Evolutionary conservation across 164 flowering plant species (phyloP), one percentile per base, ranked within the genome.

Genomic region (Magnolia changhungtana): DNA sequence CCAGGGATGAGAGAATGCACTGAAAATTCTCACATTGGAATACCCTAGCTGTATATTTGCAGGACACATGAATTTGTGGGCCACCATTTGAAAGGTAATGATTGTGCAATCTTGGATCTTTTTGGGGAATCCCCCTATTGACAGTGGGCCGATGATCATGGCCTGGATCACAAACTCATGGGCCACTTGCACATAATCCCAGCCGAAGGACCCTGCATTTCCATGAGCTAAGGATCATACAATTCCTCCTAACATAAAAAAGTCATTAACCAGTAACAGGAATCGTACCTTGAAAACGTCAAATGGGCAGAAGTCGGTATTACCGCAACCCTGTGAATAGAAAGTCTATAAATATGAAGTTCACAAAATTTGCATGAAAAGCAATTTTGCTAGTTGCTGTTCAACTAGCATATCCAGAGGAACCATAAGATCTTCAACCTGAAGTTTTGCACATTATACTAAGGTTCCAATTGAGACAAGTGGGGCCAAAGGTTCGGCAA

Each of bases 211-310:
- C 10, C 3, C 13, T 55, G 18, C 18, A 55, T 55, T 0, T 8
- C 18, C 10, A 55, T 55, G 18, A 55, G 61, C 45, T 37, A 18
- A 55, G 61, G 18, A 55, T 55, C 61, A 11, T 55, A 11, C 61
- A 55, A 10, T 55, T 16, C 61, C 18, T 16, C 61, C 7, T 16
- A 10, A n/a, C 9, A 18, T 3, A 14, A 11, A 0, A 20, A 27
- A n/a, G 45, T 37, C 45, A 37, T 37, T 37, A 37, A 37, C 45
- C 45, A 37, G 45, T 37, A 37, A 37, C 45, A 37, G 23, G 5
- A 18, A 19, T 19, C n/a, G 72, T 88, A 91, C 97, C 97, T 90
- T 93, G 77, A 93, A 93, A 75, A 81, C 88, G 77, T 93, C 92
- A 75, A 87, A 85, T 45, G 98, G 91, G 78, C 96, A 93, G 74